Percentiles rank a stretch among this genome's conserved stretches.
phyloP scores from a whole-genome alignment of 306 rosid genomes.

The Lupinus albus region DNA sequence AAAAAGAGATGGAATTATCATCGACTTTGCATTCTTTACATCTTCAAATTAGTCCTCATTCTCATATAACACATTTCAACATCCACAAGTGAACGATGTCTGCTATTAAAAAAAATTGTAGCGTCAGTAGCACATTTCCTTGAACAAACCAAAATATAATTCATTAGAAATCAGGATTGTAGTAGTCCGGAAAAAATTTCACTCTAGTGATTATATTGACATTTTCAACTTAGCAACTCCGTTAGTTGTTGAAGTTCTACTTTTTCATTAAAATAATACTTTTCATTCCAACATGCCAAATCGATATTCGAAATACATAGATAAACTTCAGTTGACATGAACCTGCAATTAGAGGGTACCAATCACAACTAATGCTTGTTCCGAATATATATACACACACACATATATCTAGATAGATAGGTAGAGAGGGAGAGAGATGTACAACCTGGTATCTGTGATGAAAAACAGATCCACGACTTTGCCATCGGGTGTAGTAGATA shows the following conservation, averaged over 20 bases:
- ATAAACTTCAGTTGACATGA: conserved; percentile 14
- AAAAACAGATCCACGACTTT: conserved; percentile 88
- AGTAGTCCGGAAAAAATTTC: conserved; percentile 7
- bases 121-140: not conserved
- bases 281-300: not conserved
- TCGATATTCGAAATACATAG: not conserved
- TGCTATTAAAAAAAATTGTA: not conserved
- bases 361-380: conserved; percentile 13
- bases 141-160: not conserved
- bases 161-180: not conserved
- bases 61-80: too few relatives aligned
- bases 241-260: conserved; percentile 1
- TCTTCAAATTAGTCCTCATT: too few relatives aligned
- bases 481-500: conserved; percentile 94
- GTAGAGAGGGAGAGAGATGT: conserved; percentile 5
- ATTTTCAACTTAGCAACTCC: conserved; percentile 22
- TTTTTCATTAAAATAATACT: not conserved
- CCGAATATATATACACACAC: not conserved
- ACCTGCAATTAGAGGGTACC: conserved; percentile 9
- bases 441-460: conserved; percentile 85
- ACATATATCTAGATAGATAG: too few relatives aligned
- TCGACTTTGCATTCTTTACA: not conserved
- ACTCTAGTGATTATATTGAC: conserved; percentile 13
- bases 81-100: not conserved
- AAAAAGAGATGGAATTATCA: conserved; percentile 3